Evolutionary conservation across 208 protist species (phyloP).

Genomic region (Acanthamoeba pearcei): DNA sequence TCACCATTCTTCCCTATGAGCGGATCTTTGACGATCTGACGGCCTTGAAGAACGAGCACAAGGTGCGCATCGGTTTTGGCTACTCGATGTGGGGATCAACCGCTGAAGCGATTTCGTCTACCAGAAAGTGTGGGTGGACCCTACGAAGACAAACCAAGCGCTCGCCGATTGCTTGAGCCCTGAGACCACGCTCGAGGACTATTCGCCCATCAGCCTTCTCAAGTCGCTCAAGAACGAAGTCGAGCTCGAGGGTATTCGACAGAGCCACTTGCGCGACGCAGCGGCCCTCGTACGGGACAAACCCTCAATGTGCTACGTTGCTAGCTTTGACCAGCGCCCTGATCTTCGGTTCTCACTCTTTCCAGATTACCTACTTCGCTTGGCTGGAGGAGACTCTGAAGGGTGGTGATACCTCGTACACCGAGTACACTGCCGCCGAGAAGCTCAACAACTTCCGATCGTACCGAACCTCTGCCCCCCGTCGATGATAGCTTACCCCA

Average conservation of each 20-base stretch:
- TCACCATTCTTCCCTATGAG: conserved; percentile 88
- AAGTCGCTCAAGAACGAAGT: conserved; percentile 95
- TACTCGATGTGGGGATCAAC: conserved; percentile 87
- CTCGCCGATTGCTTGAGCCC: conserved; percentile 75
- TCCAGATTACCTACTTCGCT: conserved; percentile 85
- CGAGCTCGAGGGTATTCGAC: conserved; percentile 94
- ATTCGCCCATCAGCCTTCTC: conserved; percentile 79
- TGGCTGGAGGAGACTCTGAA: conserved; percentile 90
- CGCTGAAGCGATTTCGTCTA: conserved; percentile 56
- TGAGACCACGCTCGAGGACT: conserved; percentile 40
- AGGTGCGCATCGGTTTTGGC: conserved; percentile 90
- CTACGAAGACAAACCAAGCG: conserved; percentile 76
- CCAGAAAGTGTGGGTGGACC: conserved; percentile 81
- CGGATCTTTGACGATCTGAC: conserved; percentile 83
- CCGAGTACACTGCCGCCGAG: conserved; percentile 91
- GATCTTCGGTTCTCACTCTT: not conserved
- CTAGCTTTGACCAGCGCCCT: too few relatives aligned
- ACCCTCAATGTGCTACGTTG: too few relatives aligned
- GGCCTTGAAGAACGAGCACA: conserved; percentile 82
- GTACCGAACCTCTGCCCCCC: not conserved
- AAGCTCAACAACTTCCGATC: conserved; percentile 91
- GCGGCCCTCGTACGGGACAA: conserved; percentile 90
- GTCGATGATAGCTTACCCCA: conserved; percentile 75
- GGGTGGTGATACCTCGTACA: conserved; percentile 82
- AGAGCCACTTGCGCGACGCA: conserved; percentile 95